phyloP scores from a whole-genome alignment of 495 filamentous ascomycete species.

The Ramalina peruviana region DNA sequence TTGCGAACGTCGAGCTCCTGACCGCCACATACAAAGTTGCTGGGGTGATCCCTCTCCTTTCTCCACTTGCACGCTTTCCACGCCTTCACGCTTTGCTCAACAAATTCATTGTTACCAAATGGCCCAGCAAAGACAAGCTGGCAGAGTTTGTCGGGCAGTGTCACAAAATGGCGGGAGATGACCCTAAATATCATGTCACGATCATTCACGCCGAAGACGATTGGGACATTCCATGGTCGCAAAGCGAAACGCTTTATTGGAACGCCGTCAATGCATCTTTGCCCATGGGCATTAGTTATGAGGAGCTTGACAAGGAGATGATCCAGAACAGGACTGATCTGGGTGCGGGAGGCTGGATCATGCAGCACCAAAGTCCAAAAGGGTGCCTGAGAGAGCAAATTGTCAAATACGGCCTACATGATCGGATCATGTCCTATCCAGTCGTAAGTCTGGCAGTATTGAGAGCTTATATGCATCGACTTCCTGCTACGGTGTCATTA shows the following conservation, averaged over 20 bases:
- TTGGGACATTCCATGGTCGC: slow-evolving; percentile 27
- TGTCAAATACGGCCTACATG: slow-evolving; percentile 36
- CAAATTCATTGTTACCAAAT: slow-evolving; percentile 30
- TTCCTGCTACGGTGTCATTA: too few relatives aligned
- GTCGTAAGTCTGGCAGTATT: slow-evolving; percentile 33
- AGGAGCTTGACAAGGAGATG: slow-evolving; percentile 25
- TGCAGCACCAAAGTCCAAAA: slow-evolving; percentile 30
- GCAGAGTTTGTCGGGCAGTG: neutral
- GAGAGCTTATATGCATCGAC: too few relatives aligned
- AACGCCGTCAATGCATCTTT: slow-evolving; percentile 29
- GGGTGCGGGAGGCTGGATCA: slow-evolving; percentile 31
- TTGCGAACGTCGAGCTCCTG: slow-evolving; percentile 28
- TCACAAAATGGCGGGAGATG: neutral
- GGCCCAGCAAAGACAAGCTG: slow-evolving; percentile 20
- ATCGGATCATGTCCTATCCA: slow-evolving; percentile 37
- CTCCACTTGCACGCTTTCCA: slow-evolving; percentile 28
- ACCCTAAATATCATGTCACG: slow-evolving; percentile 13
- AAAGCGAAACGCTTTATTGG: slow-evolving; percentile 28
- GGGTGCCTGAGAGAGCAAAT: slow-evolving; percentile 36
- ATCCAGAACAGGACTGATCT: slow-evolving; percentile 21
- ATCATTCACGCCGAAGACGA: slow-evolving; percentile 28
- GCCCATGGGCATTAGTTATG: slow-evolving; percentile 18
- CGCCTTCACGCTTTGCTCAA: slow-evolving; percentile 25
- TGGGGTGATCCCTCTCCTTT: slow-evolving; percentile 30
- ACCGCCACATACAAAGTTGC: slow-evolving; percentile 33